phyloP scores from a whole-genome alignment of 257 asterid genomes.

The Verbascum thapsus region DNA sequence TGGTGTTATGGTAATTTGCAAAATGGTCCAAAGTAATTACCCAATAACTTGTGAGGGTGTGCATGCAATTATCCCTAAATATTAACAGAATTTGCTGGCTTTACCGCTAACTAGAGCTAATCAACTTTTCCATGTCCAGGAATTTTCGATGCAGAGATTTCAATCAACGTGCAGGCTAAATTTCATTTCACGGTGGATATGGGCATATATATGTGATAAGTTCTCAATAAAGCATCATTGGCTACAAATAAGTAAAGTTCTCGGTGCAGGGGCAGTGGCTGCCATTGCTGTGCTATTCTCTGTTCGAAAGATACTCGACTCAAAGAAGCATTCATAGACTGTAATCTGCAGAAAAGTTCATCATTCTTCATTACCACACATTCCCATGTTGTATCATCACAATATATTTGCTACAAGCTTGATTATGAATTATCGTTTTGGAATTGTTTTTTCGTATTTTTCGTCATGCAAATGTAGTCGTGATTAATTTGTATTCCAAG shows the following conservation, averaged over 20 bases:
- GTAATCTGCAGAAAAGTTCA: neutral
- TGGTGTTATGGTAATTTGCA: too few species aligned
- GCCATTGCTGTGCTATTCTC: conserved; percentile 52
- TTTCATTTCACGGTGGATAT: conserved; percentile 59
- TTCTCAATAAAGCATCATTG: conserved; percentile 34
- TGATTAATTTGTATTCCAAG: neutral
- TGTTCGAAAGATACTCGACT: conserved; percentile 21
- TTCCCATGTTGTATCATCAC: conserved; percentile 24
- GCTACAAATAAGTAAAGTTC: conserved; percentile 37
- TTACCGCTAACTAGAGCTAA: conserved; percentile 23
- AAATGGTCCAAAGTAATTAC: too few species aligned
- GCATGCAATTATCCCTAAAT: too few species aligned
- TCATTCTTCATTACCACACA: neutral
- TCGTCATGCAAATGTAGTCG: neutral
- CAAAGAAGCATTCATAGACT: conserved; percentile 18
- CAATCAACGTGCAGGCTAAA: conserved; percentile 53
- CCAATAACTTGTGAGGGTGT: too few species aligned
- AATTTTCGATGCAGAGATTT: conserved; percentile 66
- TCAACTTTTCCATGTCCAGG: conserved; percentile 46
- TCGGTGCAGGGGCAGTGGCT: conserved; percentile 56
- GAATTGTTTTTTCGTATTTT: neutral
- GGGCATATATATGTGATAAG: conserved; percentile 42
- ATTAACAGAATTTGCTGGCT: neutral
- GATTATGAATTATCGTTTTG: neutral
- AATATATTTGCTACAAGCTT: neutral